Percentiles rank a stretch among this genome's conserved stretches.
These are phyloP conservation scores for Daldinia grandis DNA, from an alignment of 495 filamentous ascomycete species.

Conservation along the genomic window DNA sequence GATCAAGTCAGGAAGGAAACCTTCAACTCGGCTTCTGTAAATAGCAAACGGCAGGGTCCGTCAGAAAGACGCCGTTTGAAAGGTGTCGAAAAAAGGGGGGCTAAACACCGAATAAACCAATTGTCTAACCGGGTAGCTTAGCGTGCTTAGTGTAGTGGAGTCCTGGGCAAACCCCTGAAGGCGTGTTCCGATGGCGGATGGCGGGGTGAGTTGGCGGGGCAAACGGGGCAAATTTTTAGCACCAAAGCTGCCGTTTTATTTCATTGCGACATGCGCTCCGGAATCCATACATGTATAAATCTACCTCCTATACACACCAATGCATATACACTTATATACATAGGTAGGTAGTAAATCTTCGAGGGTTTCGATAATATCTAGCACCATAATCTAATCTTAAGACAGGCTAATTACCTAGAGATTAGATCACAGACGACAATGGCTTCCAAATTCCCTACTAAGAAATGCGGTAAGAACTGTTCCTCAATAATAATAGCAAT, in stretches of 20 bases:
- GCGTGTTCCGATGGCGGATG: conserved; percentile 45
- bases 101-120: conserved; percentile 21
- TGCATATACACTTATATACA: background rate
- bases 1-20: background rate
- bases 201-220: conserved; percentile 44
- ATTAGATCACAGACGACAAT: conserved; percentile 29
- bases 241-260: background rate
- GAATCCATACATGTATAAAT: conserved; percentile 14
- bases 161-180: conserved; percentile 13
- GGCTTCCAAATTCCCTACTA: conserved; percentile 58
- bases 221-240: conserved; percentile 39
- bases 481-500: conserved; percentile 7
- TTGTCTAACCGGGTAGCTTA: background rate
- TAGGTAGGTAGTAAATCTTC: background rate
- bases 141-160: conserved; percentile 1
- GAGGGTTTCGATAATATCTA: background rate
- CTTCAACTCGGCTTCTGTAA: conserved; percentile 16
- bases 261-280: background rate
- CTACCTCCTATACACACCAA: background rate
- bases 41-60: conserved; percentile 30
- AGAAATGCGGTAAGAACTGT: conserved; percentile 59
- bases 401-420: too few relatives aligned
- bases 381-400: background rate
- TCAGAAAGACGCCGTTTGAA: conserved; percentile 29
- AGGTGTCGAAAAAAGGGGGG: background rate